Percentiles rank a stretch among this genome's conserved stretches.
Conservation (phyloP, 768 basidiomycete species). For the Naganishia vaughanmartiniae region DNA sequence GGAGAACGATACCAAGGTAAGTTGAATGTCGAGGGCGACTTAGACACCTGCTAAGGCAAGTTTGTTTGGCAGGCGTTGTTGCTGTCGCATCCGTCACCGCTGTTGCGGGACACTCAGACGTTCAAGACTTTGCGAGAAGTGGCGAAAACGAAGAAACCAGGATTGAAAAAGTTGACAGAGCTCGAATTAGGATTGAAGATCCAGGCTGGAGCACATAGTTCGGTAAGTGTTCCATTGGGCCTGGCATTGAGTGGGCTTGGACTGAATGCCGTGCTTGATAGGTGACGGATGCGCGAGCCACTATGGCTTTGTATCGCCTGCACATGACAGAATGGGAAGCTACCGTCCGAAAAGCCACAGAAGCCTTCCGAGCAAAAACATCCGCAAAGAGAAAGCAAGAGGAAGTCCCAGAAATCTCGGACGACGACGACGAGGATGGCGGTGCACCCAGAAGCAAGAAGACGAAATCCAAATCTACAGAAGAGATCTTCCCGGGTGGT, state of each 20-base stretch:
- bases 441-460: constrained; percentile 14
- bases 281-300: constrained; percentile 90
- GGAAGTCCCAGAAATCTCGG: background rate
- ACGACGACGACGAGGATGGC: constrained; percentile 10
- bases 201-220: constrained; percentile 84
- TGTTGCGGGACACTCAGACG: constrained; percentile 54
- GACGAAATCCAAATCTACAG: background rate
- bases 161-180: constrained; percentile 73
- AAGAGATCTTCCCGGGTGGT: constrained; percentile 16
- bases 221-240: constrained; percentile 59
- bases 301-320: constrained; percentile 87
- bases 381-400: constrained; percentile 20
- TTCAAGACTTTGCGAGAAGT: constrained; percentile 57
- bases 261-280: constrained; percentile 45
- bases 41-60: background rate
- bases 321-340: constrained; percentile 81
- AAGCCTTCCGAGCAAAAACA: constrained; percentile 41
- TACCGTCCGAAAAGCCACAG: constrained; percentile 48
- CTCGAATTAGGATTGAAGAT: constrained; percentile 76
- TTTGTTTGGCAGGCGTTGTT: constrained; percentile 50
- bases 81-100: constrained; percentile 53
- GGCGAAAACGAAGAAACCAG: constrained; percentile 64
- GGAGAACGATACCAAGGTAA: constrained; percentile 81
- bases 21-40: constrained; percentile 32
- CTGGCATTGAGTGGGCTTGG: background rate